A percentile compares a stretch with the other conserved stretches of the same genome.
These are phyloP conservation scores for Acacia confusa DNA, from an alignment of 306 rosid species.

Conservation along the genomic window DNA sequence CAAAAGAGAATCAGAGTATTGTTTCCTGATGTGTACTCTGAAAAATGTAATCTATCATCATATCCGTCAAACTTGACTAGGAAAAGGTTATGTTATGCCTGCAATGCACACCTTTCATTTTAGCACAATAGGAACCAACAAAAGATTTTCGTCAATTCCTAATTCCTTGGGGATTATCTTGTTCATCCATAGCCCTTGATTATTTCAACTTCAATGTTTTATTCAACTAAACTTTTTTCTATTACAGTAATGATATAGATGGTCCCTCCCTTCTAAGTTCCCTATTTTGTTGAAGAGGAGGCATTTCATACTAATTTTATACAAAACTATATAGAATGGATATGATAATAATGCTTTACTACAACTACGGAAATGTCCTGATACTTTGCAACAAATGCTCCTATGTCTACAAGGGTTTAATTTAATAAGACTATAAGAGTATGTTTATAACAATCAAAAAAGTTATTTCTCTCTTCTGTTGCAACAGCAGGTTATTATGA, in stretches of 20 bases:
- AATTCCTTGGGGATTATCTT: neutral
- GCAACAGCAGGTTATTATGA: neutral
- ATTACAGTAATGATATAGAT: neutral
- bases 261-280: conserved; percentile 2
- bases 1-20: neutral
- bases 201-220: neutral
- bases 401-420: neutral
- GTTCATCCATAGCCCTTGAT: neutral
- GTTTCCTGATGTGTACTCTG: neutral
- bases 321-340: neutral
- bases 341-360: neutral
- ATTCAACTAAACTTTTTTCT: neutral
- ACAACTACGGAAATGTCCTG: neutral
- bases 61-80: neutral
- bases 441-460: neutral
- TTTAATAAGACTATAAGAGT: neutral
- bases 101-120: neutral
- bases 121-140: neutral
- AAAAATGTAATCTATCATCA: neutral
- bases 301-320: neutral
- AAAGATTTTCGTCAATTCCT: neutral
- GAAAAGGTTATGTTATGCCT: neutral
- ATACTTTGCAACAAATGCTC: neutral
- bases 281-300: neutral
- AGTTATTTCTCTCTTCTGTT: neutral